phyloP scores from a whole-genome alignment of 768 basidiomycete species.

The Mycena crocata region DNA sequence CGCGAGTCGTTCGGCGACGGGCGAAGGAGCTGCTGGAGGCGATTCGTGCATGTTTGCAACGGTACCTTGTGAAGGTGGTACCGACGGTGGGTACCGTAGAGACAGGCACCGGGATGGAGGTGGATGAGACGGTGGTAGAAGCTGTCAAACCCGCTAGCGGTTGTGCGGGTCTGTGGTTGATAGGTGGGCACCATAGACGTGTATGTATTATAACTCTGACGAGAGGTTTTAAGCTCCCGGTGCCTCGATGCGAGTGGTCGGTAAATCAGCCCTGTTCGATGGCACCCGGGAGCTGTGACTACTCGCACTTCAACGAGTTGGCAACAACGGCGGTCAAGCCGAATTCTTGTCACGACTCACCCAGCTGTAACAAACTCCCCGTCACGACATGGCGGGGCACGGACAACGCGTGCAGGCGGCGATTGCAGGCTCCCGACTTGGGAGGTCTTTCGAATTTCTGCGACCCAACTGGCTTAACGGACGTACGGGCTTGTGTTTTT shows the following conservation, averaged over 20 bases:
- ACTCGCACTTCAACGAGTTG: no score
- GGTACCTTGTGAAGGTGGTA: conserved; percentile 36
- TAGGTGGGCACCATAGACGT: conserved; percentile 35
- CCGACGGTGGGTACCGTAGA: conserved; percentile 14
- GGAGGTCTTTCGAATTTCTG: no score
- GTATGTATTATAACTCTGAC: background rate
- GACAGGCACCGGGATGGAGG: conserved; percentile 13
- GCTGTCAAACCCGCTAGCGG: conserved; percentile 12
- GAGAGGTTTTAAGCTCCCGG: background rate
- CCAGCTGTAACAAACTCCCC: no score
- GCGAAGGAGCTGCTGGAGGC: conserved; percentile 73
- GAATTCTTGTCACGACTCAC: no score
- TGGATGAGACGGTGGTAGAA: conserved; percentile 25
- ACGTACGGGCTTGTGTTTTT: no score
- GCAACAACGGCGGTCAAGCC: no score
- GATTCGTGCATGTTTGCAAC: conserved; percentile 64
- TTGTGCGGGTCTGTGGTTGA: conserved; percentile 43
- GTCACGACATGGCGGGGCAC: no score
- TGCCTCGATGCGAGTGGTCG: background rate
- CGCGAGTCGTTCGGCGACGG: conserved; percentile 71
- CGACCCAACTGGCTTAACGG: no score
- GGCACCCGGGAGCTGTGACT: no score
- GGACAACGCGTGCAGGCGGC: no score
- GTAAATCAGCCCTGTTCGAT: conserved; percentile 40
- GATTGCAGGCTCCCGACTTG: no score